phyloP scores from a whole-genome alignment of 129 eudicot genomes.

The Flaveria linearis region DNA sequence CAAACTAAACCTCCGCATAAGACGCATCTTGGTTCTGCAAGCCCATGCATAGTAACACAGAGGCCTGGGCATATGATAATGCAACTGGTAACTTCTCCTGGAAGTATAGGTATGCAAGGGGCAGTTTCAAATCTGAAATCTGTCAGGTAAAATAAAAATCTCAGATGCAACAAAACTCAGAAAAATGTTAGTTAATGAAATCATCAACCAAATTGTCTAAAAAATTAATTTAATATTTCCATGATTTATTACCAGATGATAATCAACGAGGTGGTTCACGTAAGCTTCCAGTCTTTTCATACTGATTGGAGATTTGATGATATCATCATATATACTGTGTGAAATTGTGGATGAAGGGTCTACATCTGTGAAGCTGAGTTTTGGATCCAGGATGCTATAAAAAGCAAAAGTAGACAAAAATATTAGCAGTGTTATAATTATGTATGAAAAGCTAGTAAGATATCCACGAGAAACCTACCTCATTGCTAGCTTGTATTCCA shows the following conservation, averaged over 20 bases:
- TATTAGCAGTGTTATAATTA: background rate
- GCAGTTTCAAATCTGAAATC: conserved; percentile 62
- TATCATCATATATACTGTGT: conserved; percentile 42
- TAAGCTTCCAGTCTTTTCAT: conserved; percentile 73
- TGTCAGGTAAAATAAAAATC: conserved; percentile 29
- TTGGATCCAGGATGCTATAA: conserved; percentile 86
- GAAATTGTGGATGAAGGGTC: conserved; percentile 50
- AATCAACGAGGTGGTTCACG: conserved; percentile 59
- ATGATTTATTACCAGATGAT: conserved; percentile 48
- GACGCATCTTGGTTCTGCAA: conserved; percentile 81
- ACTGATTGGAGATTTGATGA: conserved; percentile 48
- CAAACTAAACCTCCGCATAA: conserved; percentile 57
- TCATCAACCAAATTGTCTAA: background rate
- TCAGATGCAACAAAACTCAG: background rate
- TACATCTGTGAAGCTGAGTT: conserved; percentile 61
- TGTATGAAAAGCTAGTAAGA: conserved; percentile 1
- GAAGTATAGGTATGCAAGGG: conserved; percentile 67
- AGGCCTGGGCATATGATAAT: conserved; percentile 72
- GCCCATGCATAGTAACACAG: conserved; percentile 84
- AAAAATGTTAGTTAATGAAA: background rate
- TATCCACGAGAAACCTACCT: conserved; percentile 47
- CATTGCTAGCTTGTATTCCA: conserved; percentile 97
- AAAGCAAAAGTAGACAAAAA: conserved; percentile 13
- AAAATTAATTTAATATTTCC: background rate
- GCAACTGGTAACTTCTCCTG: conserved; percentile 75